phyloP scores from a whole-genome alignment of 148 eudicot species.

The Silene conica region DNA sequence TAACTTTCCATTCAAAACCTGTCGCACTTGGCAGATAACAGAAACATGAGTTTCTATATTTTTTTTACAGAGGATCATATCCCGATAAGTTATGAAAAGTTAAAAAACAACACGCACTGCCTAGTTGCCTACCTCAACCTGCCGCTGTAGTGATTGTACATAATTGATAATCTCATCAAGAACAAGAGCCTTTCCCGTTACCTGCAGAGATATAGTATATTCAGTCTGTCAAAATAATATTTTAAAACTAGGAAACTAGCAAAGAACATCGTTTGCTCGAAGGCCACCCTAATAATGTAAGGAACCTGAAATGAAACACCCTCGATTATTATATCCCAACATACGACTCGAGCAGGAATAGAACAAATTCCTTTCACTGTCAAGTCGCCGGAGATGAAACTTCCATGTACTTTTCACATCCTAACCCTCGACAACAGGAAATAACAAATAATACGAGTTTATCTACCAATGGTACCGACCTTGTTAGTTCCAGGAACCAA shows the following conservation, averaged over 20 bases:
- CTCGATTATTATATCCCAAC: no score
- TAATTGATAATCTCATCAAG: conserved; percentile 91
- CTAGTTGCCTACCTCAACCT: conserved; percentile 59
- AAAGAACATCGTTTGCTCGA: not conserved
- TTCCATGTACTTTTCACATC: no score
- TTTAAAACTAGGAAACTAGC: not conserved
- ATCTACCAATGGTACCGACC: conserved; percentile 32
- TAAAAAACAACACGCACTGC: not conserved
- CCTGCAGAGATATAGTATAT: conserved; percentile 33
- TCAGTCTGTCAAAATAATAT: not conserved
- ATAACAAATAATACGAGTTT: not conserved
- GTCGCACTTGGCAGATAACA: not conserved
- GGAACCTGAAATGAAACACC: not conserved
- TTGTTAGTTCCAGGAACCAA: conserved; percentile 96
- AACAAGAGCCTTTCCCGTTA: conserved; percentile 82
- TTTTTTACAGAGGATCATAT: not conserved
- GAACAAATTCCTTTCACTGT: no score
- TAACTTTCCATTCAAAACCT: not conserved
- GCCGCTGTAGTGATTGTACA: conserved; percentile 73
- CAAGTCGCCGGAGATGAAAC: no score
- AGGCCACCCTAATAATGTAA: not conserved
- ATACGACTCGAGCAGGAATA: no score
- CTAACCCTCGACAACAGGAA: no score
- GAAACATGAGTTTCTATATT: not conserved
- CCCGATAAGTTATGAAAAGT: not conserved